Evolutionary conservation across 441 rosid species (phyloP), one percentile per base, ranked within the genome.

Genomic region (Pelargonium citronellum): DNA sequence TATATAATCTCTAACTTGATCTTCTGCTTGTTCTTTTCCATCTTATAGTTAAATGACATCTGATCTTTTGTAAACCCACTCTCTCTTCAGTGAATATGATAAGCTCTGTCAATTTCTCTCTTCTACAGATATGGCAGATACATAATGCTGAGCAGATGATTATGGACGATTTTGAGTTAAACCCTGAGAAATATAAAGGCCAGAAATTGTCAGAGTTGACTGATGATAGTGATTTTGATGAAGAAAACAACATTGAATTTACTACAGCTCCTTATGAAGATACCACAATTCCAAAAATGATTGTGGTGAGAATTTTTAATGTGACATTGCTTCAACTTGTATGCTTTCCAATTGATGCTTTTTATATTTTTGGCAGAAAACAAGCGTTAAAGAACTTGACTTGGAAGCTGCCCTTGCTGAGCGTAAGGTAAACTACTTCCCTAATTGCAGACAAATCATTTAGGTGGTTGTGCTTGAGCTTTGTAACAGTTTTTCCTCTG

Each of bases 91-190:
- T 12, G 16, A 22, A 62, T 22, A 57, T 57, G 62, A 57, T 24
- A 57, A 57, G 20, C 24, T 57, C 11, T 57, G 22, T 12, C 62
- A 11, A 62, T 73, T 65, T 73, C 69, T 78, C 51, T 74, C 20
- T 72, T 74, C 71, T 80, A 84, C 97, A 95, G 99, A 74, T 95
- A 80, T 95, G 99, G 99, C 95, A 89, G 76, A 80, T 90, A 61
- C 92, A 90, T 79, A 86, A 79, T 30, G 96, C 99, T 71, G 99
- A 95, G 83, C 99, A 92, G 85, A 87, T 91, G 96, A 88, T 95
- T 78, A 69, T 95, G 86, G 96, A 87, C 83, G 97, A 95, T 79
- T 78, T 79, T 73, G 97, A 90, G 78, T 80, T 75, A 39, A 90
- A 94, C 83, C 98, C 98, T 3, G 87, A 86, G 71, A 94, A 94